Evolutionary conservation across 2,329 filamentous ascomycete genomes (phyloP).

Genomic region (Keithomyces neogunnii): DNA sequence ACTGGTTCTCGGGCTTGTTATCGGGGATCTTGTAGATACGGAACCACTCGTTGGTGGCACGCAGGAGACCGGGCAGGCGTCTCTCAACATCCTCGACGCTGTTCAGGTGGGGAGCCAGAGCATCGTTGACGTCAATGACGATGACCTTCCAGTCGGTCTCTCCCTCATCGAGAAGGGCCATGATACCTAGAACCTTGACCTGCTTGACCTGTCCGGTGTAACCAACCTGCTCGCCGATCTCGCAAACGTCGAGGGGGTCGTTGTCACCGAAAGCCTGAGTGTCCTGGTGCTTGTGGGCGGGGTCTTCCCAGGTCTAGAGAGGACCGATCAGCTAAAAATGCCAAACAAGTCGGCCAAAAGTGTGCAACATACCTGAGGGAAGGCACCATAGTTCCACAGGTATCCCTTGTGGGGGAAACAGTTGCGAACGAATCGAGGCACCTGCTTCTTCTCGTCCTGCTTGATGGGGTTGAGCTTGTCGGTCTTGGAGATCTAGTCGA

Average conservation of each 20-base stretch:
- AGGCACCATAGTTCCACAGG: slow-evolving; percentile 99
- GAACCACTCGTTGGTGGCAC: slow-evolving; percentile 99
- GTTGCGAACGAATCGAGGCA: slow-evolving; percentile 98
- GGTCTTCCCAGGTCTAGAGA: slow-evolving; percentile 93
- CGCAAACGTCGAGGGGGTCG: slow-evolving; percentile 97
- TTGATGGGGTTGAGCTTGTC: slow-evolving; percentile 98
- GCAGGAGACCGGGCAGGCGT: slow-evolving; percentile 91
- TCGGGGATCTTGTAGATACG: slow-evolving; percentile 99
- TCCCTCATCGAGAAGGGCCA: slow-evolving; percentile 98
- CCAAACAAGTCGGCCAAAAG: slow-evolving; percentile 1
- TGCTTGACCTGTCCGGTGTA: slow-evolving; percentile 97
- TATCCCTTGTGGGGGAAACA: slow-evolving; percentile 99
- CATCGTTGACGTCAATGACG: slow-evolving; percentile 97
- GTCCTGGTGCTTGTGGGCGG: slow-evolving; percentile 90
- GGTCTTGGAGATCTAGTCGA: slow-evolving; percentile 85
- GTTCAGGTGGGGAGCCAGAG: slow-evolving; percentile 91
- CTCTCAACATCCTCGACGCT: slow-evolving; percentile 98
- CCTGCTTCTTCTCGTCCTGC: slow-evolving; percentile 99
- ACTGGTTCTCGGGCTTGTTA: slow-evolving; percentile 99
- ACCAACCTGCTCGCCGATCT: slow-evolving; percentile 96
- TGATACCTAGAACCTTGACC: slow-evolving; percentile 98
- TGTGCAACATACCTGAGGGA: slow-evolving; percentile 69
- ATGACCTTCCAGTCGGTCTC: slow-evolving; percentile 99
- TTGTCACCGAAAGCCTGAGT: slow-evolving; percentile 99
- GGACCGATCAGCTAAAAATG: not conserved